phyloP scores from a whole-genome alignment of 257 asterid genomes.

The Penstemon barbatus region DNA sequence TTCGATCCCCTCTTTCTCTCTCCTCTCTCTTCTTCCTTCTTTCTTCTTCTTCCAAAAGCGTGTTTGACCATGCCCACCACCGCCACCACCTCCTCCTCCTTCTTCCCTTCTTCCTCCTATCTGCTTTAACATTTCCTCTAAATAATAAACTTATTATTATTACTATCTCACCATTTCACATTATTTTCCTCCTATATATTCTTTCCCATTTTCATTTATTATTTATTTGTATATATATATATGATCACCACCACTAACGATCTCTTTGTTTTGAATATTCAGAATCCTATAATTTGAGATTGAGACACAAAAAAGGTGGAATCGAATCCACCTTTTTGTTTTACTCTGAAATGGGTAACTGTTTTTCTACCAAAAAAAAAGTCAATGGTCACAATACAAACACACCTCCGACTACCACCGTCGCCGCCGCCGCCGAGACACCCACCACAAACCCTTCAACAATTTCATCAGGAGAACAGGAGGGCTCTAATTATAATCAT shows the following conservation, averaged over 20 bases:
- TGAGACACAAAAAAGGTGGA: constrained; percentile 21
- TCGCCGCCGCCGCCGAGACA: constrained; percentile 33
- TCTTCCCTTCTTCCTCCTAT: constrained; percentile 68
- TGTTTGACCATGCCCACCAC: constrained; percentile 57
- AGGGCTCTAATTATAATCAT: constrained; percentile 33
- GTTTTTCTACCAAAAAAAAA: constrained; percentile 64
- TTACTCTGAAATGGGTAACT: constrained; percentile 64
- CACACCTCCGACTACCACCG: constrained; percentile 42
- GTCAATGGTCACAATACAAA: constrained; percentile 65
- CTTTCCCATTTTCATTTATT: neutral
- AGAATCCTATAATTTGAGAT: constrained; percentile 27
- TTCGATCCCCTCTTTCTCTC: constrained; percentile 5
- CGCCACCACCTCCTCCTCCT: constrained; percentile 55
- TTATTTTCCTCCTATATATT: constrained; percentile 20
- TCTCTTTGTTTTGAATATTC: constrained; percentile 27
- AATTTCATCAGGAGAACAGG: constrained; percentile 35
- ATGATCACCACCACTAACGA: constrained; percentile 9
- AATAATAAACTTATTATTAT: constrained; percentile 14
- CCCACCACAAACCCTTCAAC: constrained; percentile 23
- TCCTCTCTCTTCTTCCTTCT: constrained; percentile 17
- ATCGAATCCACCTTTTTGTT: constrained; percentile 9
- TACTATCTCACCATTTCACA: constrained; percentile 30
- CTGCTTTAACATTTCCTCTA: constrained; percentile 34
- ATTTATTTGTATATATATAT: constrained; percentile 6
- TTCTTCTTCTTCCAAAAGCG: too few species aligned